Conservation (phyloP, 176 grass and related monocot genomes). For the Hyparrhenia diplandra region DNA sequence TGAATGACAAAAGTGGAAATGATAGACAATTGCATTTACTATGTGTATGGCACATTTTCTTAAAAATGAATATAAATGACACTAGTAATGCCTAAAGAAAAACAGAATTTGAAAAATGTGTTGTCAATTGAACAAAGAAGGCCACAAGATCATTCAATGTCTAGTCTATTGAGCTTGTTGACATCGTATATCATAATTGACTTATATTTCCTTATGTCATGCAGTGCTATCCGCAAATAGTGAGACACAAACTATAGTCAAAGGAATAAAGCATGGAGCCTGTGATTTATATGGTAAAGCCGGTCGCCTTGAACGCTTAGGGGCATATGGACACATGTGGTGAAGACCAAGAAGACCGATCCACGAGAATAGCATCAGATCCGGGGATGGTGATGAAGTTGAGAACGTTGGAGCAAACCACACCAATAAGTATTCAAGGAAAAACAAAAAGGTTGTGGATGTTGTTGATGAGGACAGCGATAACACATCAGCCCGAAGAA, state of each 20-base stretch:
- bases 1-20: too few relatives aligned
- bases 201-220: neutral
- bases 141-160: neutral
- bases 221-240: constrained; percentile 58
- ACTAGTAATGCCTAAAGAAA: neutral
- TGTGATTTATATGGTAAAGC: constrained; percentile 64
- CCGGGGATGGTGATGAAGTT: neutral
- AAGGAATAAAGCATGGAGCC: constrained; percentile 44
- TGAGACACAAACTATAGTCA: constrained; percentile 27
- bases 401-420: too few relatives aligned
- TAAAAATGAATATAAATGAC: neutral
- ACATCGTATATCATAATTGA: neutral
- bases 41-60: neutral
- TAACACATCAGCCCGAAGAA: too few relatives aligned
- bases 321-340: constrained; percentile 61
- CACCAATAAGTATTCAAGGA: too few relatives aligned
- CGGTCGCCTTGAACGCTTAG: constrained; percentile 34
- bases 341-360: constrained; percentile 14
- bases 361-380: neutral
- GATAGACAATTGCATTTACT: neutral
- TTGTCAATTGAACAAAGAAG: neutral
- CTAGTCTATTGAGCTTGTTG: neutral
- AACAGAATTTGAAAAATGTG: neutral
- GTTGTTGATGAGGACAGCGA: too few relatives aligned
- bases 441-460: too few relatives aligned